Conservation (phyloP, 2,329 filamentous ascomycete species). For the Colletotrichum eleusines region DNA sequence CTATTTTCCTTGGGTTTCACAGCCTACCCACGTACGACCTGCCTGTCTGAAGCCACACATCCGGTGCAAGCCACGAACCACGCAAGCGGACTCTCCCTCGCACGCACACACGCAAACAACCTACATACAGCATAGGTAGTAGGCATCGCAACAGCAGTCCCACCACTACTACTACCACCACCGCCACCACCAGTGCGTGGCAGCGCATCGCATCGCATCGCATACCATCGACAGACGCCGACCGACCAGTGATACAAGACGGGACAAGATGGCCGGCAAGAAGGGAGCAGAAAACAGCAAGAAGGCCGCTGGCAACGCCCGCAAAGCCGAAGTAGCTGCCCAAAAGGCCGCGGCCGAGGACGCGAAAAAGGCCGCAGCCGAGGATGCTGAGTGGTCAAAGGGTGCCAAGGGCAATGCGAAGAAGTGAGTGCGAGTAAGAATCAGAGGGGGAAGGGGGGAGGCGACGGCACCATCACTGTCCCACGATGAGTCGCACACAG, state of each 20-base stretch:
- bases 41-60: conserved; percentile 26
- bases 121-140: conserved; percentile 9
- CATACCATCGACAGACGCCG: conserved; percentile 4
- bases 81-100: conserved; percentile 17
- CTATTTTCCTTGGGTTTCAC: conserved; percentile 28
- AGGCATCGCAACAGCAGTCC: conserved; percentile 10
- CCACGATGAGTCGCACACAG: conserved; percentile 3
- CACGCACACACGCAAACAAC: conserved; percentile 3
- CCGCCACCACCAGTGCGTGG: conserved; percentile 30
- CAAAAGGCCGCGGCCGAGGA: conserved; percentile 81
- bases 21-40: conserved; percentile 25
- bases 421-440: conserved; percentile 73
- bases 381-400: conserved; percentile 84
- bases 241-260: conserved; percentile 9
- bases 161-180: conserved; percentile 12
- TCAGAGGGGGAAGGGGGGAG: not conserved
- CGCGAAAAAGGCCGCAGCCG: conserved; percentile 72
- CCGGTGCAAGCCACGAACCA: conserved; percentile 31
- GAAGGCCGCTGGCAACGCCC: conserved; percentile 89
- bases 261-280: conserved; percentile 73
- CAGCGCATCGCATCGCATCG: conserved; percentile 28
- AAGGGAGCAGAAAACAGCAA: conserved; percentile 83
- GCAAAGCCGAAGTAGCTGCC: conserved; percentile 90
- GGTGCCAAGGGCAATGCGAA: conserved; percentile 88
- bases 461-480: not conserved